Conservation (phyloP, 108 stramenopile species). For the Parietichytrium sp. region DNA sequence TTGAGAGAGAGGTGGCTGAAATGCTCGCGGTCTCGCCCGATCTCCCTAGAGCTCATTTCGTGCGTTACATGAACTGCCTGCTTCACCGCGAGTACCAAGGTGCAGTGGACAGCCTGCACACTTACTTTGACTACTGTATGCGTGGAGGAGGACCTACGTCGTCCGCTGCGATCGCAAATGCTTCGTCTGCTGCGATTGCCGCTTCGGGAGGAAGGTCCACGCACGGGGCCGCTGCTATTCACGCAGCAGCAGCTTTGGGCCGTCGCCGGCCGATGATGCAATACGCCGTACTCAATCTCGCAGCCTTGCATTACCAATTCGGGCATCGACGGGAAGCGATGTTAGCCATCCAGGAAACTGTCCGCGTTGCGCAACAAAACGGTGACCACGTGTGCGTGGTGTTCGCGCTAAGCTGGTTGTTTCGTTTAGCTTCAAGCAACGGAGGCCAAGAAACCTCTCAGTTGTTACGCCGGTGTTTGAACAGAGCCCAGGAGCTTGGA, state of each 20-base stretch:
- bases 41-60: slow-evolving; percentile 74
- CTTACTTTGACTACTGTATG: slow-evolving; percentile 87
- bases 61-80: slow-evolving; percentile 74
- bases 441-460: slow-evolving; percentile 34
- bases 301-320: slow-evolving; percentile 69
- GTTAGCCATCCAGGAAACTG: slow-evolving; percentile 81
- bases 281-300: slow-evolving; percentile 77
- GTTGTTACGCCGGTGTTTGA: slow-evolving; percentile 20
- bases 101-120: slow-evolving; percentile 81
- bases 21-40: slow-evolving; percentile 67
- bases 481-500: slow-evolving; percentile 22
- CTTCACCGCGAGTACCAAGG: slow-evolving; percentile 69
- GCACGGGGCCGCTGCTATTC: neutral
- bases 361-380: slow-evolving; percentile 86
- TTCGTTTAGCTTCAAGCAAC: neutral
- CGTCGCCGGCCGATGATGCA: slow-evolving; percentile 61
- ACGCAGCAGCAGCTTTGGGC: slow-evolving; percentile 4
- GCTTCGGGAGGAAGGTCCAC: neutral
- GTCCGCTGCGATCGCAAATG: slow-evolving; percentile 12
- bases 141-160: slow-evolving; percentile 59
- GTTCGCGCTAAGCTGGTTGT: slow-evolving; percentile 48
- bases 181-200: slow-evolving; percentile 34
- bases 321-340: slow-evolving; percentile 70
- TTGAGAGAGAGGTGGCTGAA: slow-evolving; percentile 32
- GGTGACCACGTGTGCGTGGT: slow-evolving; percentile 65